Conservation (phyloP, 176 grass and related monocot genomes). For the Areca catechu region DNA sequence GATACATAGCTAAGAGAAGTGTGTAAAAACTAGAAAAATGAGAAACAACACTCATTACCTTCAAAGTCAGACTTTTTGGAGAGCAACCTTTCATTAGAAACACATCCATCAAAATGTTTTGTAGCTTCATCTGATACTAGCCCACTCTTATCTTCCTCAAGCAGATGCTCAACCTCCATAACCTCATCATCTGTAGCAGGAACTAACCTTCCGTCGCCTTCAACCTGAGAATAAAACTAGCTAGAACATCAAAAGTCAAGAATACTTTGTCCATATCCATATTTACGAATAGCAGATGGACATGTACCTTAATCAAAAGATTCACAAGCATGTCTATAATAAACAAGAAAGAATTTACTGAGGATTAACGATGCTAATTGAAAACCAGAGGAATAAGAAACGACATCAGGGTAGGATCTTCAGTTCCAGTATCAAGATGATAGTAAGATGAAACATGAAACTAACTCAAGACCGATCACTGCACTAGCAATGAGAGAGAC, state of each 20-base stretch:
- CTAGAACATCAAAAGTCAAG: not conserved
- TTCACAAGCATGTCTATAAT: too few species aligned
- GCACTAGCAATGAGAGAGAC: too few species aligned
- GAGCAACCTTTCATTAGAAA: constrained; percentile 37
- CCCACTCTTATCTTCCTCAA: constrained; percentile 66
- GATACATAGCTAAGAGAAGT: not conserved
- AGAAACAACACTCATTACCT: constrained; percentile 24
- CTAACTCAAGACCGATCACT: too few species aligned
- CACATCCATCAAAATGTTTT: constrained; percentile 34
- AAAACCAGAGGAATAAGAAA: too few species aligned
- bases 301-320: too few species aligned
- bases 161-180: constrained; percentile 65
- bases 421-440: too few species aligned
- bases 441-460: too few species aligned
- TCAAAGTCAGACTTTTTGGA: constrained; percentile 42
- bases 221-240: constrained; percentile 55
- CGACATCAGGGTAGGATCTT: too few species aligned
- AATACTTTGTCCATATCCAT: not conserved
- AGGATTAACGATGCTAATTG: too few species aligned
- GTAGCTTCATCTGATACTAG: constrained; percentile 40
- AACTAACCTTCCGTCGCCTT: constrained; percentile 92
- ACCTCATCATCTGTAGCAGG: constrained; percentile 94
- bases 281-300: too few species aligned
- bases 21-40: too few species aligned
- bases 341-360: too few species aligned